phyloP scores from a whole-genome alignment of 73 alveolate genomes.

The Paramecium sonneborni region DNA sequence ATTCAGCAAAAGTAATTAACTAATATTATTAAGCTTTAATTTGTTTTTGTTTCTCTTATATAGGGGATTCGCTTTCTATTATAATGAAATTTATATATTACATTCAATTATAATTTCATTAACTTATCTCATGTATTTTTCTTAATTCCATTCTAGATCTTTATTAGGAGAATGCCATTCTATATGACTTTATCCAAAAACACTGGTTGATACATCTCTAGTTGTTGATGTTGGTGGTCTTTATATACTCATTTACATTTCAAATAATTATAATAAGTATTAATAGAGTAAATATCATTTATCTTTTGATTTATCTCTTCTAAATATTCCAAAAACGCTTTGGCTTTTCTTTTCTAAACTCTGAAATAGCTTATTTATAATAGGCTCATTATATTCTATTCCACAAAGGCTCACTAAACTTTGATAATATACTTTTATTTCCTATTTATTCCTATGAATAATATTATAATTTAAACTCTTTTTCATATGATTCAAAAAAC shows the following conservation, averaged over 20 bases:
- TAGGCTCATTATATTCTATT: background rate
- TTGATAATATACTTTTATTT: background rate
- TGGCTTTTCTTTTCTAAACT: background rate
- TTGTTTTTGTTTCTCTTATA: background rate
- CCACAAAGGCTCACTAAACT: background rate
- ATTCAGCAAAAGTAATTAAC: background rate
- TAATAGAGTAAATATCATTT: slow-evolving; percentile 27
- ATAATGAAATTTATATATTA: background rate
- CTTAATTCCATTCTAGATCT: background rate
- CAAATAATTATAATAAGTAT: background rate
- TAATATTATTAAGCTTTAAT: background rate
- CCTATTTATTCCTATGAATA: slow-evolving; percentile 19
- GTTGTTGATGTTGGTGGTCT: slow-evolving; percentile 11
- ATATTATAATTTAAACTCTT: slow-evolving; percentile 14
- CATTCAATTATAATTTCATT: background rate
- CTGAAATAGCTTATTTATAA: background rate
- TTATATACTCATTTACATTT: background rate
- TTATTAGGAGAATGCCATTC: background rate
- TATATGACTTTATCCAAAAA: background rate
- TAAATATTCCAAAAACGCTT: slow-evolving; percentile 23
- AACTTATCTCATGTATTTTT: background rate
- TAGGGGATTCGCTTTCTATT: background rate
- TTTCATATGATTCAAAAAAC: slow-evolving; percentile 4
- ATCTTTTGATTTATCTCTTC: slow-evolving; percentile 21
- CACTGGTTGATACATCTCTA: background rate